Base-by-base conservation (phyloP, 306 rosid genomes). In the Cucurbita ficifolia region DNA sequence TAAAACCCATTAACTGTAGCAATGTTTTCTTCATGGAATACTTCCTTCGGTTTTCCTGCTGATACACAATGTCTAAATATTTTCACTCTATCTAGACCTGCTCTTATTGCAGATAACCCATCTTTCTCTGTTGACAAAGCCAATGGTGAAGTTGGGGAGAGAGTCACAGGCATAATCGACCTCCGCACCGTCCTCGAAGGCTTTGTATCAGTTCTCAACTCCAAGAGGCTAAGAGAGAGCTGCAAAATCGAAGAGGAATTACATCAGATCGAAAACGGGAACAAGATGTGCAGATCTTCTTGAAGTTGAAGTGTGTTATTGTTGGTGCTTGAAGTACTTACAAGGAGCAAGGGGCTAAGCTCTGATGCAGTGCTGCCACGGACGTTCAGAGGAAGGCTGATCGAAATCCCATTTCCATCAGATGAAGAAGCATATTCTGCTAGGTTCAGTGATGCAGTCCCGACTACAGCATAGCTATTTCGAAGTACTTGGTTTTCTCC, bases 51-150 rank as follows among this genome's bases (percentile, higher is more conserved):
- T 59, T 59, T 79, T 76, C 85, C 76, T 57, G 73, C 76, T 38
- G 82, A 82, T 13, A 82, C 75, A 62, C 65, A 79, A 17, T 73
- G 58, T 22, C 48, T 76, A 60, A 82, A 79, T 17, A 78, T 79
- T 69, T 76, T 82, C 22, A 79, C 85, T 71, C 58, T 82, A 65
- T 81, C 76, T 39, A 82, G 72, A 39, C 81, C 76, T 50, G 77
- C 80, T 63, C 76, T 82, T 10, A 82, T 45, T 64, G 59, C 75
- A 19, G 81, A 69, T 6, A 70, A 36, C 78, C 78, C 80, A 13
- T 82, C 83, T 72, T 76, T 79, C 51, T 55, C 73, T 2, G 82
- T 4, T 5, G 78, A 58, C 55, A 51, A n/a, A 67, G 69, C 39
- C 49, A 67, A 74, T 5, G 63, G 55, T 29, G 76, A 76, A 58